A percentile compares a stretch with the other conserved stretches of the same genome.
Evolutionary conservation across 2,329 filamentous ascomycete species (phyloP).

Genomic region (Apiospora rasikravindrae): DNA sequence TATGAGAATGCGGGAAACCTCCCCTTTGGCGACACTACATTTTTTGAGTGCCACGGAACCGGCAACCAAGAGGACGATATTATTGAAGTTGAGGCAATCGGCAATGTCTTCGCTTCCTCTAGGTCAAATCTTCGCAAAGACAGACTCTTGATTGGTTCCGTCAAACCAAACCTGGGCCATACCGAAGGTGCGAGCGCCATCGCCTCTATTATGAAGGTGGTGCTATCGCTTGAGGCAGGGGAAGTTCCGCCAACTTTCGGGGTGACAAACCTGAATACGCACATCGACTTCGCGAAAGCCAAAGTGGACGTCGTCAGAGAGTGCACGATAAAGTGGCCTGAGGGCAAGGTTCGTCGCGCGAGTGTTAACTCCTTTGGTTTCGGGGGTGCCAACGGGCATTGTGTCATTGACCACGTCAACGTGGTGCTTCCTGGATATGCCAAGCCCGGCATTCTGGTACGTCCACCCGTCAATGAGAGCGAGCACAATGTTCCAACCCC

Average conservation of each 20-base stretch:
- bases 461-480: background rate
- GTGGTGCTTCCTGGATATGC: conserved; percentile 25
- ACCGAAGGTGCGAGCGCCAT: conserved; percentile 35
- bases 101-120: conserved; percentile 18
- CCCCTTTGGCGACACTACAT: conserved; percentile 24
- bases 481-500: background rate
- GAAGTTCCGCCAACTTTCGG: conserved; percentile 32
- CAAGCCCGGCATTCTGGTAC: background rate
- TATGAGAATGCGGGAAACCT: conserved; percentile 29
- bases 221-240: conserved; percentile 32
- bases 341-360: conserved; percentile 25
- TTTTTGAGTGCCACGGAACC: conserved; percentile 38
- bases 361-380: conserved; percentile 44
- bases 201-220: conserved; percentile 31
- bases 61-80: conserved; percentile 48
- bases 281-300: conserved; percentile 31
- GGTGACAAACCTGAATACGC: conserved; percentile 31
- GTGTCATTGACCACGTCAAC: conserved; percentile 33
- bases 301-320: conserved; percentile 27
- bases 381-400: conserved; percentile 43
- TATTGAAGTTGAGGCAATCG: conserved; percentile 43
- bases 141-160: conserved; percentile 29
- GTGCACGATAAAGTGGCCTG: conserved; percentile 30
- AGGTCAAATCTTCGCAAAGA: conserved; percentile 14
- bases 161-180: conserved; percentile 31